These are phyloP conservation scores for Coniophora puteana DNA, from an alignment of 1,284 basidiomycete species.

Conservation along the genomic window DNA sequence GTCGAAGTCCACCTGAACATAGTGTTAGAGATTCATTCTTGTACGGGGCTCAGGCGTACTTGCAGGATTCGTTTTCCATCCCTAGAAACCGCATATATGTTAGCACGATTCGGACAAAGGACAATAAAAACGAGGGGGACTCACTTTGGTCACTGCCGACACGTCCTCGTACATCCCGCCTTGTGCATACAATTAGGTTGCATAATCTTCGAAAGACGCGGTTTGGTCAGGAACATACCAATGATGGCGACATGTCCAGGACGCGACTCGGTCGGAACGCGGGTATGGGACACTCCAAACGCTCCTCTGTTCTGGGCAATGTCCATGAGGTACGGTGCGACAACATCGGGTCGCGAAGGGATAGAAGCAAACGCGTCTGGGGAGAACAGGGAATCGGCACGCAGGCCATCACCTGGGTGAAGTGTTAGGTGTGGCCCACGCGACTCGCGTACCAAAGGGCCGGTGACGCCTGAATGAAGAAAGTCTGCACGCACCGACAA, in stretches of 20 bases:
- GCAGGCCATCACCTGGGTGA: slow-evolving; percentile 69
- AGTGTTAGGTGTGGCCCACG: slow-evolving; percentile 1
- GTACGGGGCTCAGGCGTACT: slow-evolving; percentile 16
- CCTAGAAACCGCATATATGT: slow-evolving; percentile 36
- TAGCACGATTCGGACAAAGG: neutral
- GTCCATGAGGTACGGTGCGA: slow-evolving; percentile 75
- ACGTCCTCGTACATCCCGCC: slow-evolving; percentile 93
- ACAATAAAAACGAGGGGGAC: neutral
- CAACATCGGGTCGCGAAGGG: slow-evolving; percentile 54
- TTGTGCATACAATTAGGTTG: slow-evolving; percentile 17
- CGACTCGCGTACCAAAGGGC: neutral
- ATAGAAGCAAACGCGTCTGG: slow-evolving; percentile 53
- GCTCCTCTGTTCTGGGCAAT: slow-evolving; percentile 67
- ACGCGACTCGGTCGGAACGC: slow-evolving; percentile 85
- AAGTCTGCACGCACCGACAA: slow-evolving; percentile 58
- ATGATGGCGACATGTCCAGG: slow-evolving; percentile 91
- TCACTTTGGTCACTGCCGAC: slow-evolving; percentile 81
- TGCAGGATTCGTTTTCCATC: slow-evolving; percentile 90
- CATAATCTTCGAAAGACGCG: neutral
- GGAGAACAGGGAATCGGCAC: slow-evolving; percentile 79
- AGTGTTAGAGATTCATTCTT: neutral
- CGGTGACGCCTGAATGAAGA: neutral
- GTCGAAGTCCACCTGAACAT: slow-evolving; percentile 76
- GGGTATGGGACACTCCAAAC: slow-evolving; percentile 84
- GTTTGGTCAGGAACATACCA: slow-evolving; percentile 38